Evolutionary conservation across 116 monocot species (phyloP), one percentile per base, ranked within the genome.

Genomic region (Papilionanthe hybrid): DNA sequence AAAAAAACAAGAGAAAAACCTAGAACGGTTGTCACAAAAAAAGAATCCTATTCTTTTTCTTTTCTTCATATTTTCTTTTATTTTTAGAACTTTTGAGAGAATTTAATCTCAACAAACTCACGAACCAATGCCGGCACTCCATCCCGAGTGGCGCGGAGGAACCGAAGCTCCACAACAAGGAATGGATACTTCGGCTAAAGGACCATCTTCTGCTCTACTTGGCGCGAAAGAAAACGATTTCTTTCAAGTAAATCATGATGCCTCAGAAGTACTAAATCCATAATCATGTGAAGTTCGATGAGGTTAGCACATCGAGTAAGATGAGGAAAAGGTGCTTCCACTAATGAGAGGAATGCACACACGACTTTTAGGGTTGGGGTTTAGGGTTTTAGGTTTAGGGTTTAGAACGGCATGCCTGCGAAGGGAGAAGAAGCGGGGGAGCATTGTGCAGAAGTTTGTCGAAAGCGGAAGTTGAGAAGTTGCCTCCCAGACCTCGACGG

Each of bases 361-460:
- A 49, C 19, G 5, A 75, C 9, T 42, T 11, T 48, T 42, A 3
- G 22, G 11, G 25, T 27, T 49, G 20, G 45, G 49, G 50, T 49
- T 75, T 48, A 75, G 75, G n/a, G 22, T 75, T 75, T 48, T 37
- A 37, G 49, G 50, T 49, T 75, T 48, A 75, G 75, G n/a, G 22
- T 75, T 75, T 48, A 47, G 25, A 72, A n/a, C 5, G 43, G 73
- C 75, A 49, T 75, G 48, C 75, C 75, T 75, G 49, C 23, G 37
- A 6, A 23, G 75, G 13, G 23, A 27, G 47, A 42, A 73, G 73
- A 75, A 27, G 49, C 48, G 75, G 11, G 22, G 27, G 2, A 75
- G 49, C 75, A 75, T 75, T 20, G 45, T 50, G 25, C 69, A 28
- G 28, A 37, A 37, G 29, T 22, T 4, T 5, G 13, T 32, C 15